A percentile compares a stretch with the other conserved stretches of the same genome.
phyloP scores from a whole-genome alignment of 768 basidiomycete species.

The Leccinum boreale region DNA sequence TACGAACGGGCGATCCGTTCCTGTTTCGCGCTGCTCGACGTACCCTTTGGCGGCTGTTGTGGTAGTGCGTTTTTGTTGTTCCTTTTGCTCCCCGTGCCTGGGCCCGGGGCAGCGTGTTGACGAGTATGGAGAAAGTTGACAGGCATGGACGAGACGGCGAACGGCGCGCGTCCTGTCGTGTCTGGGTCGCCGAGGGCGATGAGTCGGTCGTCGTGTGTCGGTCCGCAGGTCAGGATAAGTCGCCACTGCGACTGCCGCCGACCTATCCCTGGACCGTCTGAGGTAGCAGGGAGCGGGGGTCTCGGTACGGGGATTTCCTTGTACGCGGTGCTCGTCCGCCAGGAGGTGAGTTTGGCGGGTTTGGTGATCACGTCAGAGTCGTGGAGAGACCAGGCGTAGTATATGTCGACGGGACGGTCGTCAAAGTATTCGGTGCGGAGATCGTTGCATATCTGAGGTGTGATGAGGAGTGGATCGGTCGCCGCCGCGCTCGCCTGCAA shows the following conservation, averaged over 20 bases:
- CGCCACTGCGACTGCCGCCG: constrained; percentile 47
- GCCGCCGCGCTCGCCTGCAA: constrained; percentile 40
- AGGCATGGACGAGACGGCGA: constrained; percentile 71
- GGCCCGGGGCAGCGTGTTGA: constrained; percentile 10
- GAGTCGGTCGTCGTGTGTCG: constrained; percentile 23
- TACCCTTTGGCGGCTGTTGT: constrained; percentile 12
- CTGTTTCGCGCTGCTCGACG: constrained; percentile 47
- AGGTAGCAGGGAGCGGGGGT: constrained; percentile 43
- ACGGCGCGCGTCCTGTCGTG: constrained; percentile 42
- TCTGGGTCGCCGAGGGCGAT: constrained; percentile 43
- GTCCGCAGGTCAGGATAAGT: constrained; percentile 52
- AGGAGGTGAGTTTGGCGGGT: constrained; percentile 70
- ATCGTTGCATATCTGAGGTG: constrained; percentile 87
- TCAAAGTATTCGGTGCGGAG: constrained; percentile 74
- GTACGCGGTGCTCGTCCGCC: constrained; percentile 65
- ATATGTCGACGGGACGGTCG: constrained; percentile 58
- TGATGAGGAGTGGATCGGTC: constrained; percentile 48
- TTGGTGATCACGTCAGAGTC: constrained; percentile 30
- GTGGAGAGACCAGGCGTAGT: constrained; percentile 58
- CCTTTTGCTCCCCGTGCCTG: background rate
- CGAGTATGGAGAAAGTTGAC: constrained; percentile 38
- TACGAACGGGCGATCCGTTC: constrained; percentile 51
- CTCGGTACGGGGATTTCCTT: constrained; percentile 68
- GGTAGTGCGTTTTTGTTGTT: background rate
- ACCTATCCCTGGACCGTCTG: constrained; percentile 20